Evolutionary conservation across 495 filamentous ascomycete species (phyloP).

Genomic region (Haplographium delicatum): DNA sequence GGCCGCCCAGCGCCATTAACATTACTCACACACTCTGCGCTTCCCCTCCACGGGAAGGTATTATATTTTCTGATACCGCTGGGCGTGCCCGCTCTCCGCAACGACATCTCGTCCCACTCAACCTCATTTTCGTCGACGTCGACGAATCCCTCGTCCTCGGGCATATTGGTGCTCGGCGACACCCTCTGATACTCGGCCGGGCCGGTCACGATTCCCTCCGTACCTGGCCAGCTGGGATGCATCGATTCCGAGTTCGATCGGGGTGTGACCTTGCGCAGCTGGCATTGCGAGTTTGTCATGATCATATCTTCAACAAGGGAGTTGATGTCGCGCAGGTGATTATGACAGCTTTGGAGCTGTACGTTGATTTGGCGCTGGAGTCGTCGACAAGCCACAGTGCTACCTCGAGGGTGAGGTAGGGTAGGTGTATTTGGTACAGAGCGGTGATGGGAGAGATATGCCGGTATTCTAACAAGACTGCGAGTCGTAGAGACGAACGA

Average conservation of each 20-base stretch:
- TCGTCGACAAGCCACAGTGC: constrained; percentile 13
- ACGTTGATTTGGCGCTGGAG: constrained; percentile 22
- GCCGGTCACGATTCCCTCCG: not conserved
- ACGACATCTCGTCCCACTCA: constrained; percentile 8
- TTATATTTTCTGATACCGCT: constrained; percentile 21
- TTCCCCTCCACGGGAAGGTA: constrained; percentile 1
- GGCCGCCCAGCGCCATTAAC: constrained; percentile 3
- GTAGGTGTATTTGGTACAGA: not conserved
- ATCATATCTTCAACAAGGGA: constrained; percentile 24
- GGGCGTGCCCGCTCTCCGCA: constrained; percentile 19
- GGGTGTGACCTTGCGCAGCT: constrained; percentile 5
- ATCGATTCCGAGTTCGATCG: not conserved
- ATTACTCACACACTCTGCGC: constrained; percentile 1
- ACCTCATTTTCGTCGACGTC: constrained; percentile 14
- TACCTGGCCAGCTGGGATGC: not conserved
- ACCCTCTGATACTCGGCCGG: not conserved
- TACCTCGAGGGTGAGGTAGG: not conserved
- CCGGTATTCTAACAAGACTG: not conserved
- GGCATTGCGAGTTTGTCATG: constrained; percentile 18
- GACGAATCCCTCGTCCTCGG: constrained; percentile 21
- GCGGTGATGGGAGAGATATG: not conserved
- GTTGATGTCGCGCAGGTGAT: constrained; percentile 20
- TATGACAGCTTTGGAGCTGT: constrained; percentile 16
- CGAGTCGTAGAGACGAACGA: constrained; percentile 12
- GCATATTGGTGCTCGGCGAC: not conserved